Percentiles rank a stretch among this genome's conserved stretches.
phyloP scores from a whole-genome alignment of 2,329 filamentous ascomycete genomes.

The Grosmannia serpens region DNA sequence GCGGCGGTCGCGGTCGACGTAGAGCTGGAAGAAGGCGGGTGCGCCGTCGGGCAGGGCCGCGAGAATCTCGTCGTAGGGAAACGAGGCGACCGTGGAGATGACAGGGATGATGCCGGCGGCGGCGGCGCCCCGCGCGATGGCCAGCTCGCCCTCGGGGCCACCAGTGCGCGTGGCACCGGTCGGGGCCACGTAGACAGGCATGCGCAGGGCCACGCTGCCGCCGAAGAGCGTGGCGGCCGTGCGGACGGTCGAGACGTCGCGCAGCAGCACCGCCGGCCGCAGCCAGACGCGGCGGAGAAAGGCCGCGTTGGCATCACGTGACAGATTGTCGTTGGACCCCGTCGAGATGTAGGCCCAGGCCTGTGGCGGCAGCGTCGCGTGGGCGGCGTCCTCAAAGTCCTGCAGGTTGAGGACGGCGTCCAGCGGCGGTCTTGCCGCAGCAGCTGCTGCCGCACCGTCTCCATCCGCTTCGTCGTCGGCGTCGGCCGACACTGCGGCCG shows the following conservation, averaged over 20 bases:
- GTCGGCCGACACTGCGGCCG: constrained; percentile 9
- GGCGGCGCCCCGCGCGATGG: constrained; percentile 35
- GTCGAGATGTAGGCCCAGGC: constrained; percentile 45
- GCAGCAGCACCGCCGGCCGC: constrained; percentile 34
- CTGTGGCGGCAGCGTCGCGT: constrained; percentile 31
- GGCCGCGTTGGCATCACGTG: constrained; percentile 35
- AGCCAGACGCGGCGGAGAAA: constrained; percentile 38
- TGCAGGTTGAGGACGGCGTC: constrained; percentile 19
- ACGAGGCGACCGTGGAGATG: constrained; percentile 13
- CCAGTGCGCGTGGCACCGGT: constrained; percentile 38
- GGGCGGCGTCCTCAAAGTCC: constrained; percentile 37
- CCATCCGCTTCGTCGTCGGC: neutral
- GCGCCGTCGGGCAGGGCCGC: constrained; percentile 7
- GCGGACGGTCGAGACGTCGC: constrained; percentile 29
- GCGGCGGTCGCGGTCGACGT: constrained; percentile 9
- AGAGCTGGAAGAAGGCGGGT: constrained; percentile 19
- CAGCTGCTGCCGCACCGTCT: too few relatives aligned
- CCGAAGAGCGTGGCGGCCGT: constrained; percentile 28
- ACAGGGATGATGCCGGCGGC: constrained; percentile 31
- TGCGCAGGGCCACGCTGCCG: constrained; percentile 14
- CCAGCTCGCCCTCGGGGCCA: constrained; percentile 39
- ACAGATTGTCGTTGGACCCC: constrained; percentile 40
- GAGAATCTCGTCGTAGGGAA: constrained; percentile 13
- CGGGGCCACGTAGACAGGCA: constrained; percentile 38
- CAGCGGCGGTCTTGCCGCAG: constrained; percentile 6